Percentiles rank a stretch among this genome's conserved stretches.
Conservation (phyloP, 2,329 filamentous ascomycete genomes). For the Penicillium polonicum region DNA sequence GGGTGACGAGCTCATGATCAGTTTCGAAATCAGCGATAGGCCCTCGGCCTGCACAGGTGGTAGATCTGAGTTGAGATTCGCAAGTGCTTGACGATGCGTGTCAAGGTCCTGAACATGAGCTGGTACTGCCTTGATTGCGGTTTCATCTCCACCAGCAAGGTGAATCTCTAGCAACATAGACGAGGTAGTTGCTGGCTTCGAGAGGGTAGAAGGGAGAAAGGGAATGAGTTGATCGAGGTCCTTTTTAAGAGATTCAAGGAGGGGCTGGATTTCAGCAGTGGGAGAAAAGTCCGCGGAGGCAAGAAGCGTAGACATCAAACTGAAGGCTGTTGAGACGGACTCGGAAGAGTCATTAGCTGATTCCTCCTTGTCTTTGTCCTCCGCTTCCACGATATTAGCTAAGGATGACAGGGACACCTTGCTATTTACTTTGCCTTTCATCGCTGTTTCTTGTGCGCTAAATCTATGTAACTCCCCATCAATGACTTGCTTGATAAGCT, state of each 20-base stretch:
- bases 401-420: constrained; percentile 39
- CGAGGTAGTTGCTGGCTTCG: constrained; percentile 41
- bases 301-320: constrained; percentile 44
- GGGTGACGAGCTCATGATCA: constrained; percentile 43
- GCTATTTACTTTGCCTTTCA: constrained; percentile 6
- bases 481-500: constrained; percentile 44
- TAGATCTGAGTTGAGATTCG: constrained; percentile 41
- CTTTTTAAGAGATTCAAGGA: constrained; percentile 36
- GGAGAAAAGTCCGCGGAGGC: constrained; percentile 42
- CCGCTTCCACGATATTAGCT: constrained; percentile 33
- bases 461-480: constrained; percentile 35
- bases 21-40: constrained; percentile 40
- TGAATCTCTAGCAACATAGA: constrained; percentile 47
- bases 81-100: constrained; percentile 43
- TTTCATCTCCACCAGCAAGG: constrained; percentile 29
- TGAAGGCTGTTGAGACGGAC: constrained; percentile 43
- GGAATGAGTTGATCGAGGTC: constrained; percentile 39
- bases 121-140: constrained; percentile 20
- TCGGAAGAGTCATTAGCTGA: constrained; percentile 33
- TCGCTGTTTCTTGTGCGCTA: constrained; percentile 6
- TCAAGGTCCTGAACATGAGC: constrained; percentile 39
- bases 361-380: constrained; percentile 16
- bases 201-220: constrained; percentile 32
- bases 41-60: constrained; percentile 47
- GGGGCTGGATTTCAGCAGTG: constrained; percentile 30